phyloP scores from a whole-genome alignment of 108 stramenopile species.

The Hondaea fermentalgiana region DNA sequence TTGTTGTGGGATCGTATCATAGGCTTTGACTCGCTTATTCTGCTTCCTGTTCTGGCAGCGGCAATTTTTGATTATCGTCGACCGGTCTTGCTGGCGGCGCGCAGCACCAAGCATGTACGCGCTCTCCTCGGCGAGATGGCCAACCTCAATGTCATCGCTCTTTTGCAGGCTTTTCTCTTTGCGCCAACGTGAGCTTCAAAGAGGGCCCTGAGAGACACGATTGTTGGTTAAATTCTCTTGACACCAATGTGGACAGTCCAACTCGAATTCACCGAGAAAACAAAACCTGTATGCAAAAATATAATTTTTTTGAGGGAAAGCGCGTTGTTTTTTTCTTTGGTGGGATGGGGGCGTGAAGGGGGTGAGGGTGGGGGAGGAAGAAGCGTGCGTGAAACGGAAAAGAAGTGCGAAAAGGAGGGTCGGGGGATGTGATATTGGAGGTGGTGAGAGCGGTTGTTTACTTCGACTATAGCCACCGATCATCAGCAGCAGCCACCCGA shows the following conservation, averaged over 20 bases:
- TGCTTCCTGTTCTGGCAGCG: neutral
- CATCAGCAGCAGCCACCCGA: neutral
- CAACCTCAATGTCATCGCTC: constrained; percentile 3
- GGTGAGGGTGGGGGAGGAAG: neutral
- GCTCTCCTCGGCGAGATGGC: neutral
- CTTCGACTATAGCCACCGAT: too few species aligned
- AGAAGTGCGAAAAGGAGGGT: too few species aligned
- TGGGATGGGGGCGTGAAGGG: neutral
- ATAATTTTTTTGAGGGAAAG: neutral
- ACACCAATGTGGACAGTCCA: neutral
- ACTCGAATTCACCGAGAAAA: neutral
- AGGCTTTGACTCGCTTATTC: neutral
- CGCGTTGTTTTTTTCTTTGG: neutral
- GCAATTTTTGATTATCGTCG: neutral
- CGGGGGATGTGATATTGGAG: too few species aligned
- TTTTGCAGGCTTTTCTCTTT: neutral
- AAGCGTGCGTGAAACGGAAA: neutral
- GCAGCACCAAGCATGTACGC: neutral
- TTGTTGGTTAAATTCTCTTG: too few species aligned
- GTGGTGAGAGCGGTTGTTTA: too few species aligned
- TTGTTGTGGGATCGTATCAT: neutral
- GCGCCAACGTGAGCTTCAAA: too few species aligned
- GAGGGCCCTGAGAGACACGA: too few species aligned
- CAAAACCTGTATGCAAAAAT: neutral
- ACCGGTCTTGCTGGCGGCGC: neutral